Conservation (phyloP, 306 rosid genomes). For the Rosa chinensis region DNA sequence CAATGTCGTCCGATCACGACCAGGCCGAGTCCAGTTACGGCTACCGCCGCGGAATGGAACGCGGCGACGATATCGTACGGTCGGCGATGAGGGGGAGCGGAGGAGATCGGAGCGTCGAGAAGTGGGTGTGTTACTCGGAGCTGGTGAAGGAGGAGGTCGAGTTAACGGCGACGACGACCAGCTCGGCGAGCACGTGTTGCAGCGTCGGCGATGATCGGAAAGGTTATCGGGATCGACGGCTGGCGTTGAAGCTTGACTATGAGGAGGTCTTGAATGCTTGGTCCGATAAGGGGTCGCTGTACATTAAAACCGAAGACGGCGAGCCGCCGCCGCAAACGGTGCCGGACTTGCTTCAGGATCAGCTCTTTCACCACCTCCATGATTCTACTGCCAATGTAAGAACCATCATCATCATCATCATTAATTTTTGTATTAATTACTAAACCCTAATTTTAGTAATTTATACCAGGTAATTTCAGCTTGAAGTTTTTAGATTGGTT, state of each 20-base stretch:
- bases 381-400: slow-evolving; percentile 42
- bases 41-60: neutral
- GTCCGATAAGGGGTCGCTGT: slow-evolving; percentile 82
- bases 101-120: slow-evolving; percentile 52
- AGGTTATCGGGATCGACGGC: neutral
- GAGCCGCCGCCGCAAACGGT: slow-evolving; percentile 67
- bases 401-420: neutral
- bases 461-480: neutral
- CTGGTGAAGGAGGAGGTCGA: slow-evolving; percentile 58
- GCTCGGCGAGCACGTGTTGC: slow-evolving; percentile 12
- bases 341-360: slow-evolving; percentile 44
- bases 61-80: slow-evolving; percentile 38
- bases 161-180: slow-evolving; percentile 16
- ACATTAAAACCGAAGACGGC: slow-evolving; percentile 33
- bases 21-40: slow-evolving; percentile 33
- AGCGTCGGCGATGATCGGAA: neutral
- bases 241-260: slow-evolving; percentile 81
- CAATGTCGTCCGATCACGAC: slow-evolving; percentile 24
- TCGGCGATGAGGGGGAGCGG: slow-evolving; percentile 76
- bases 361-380: slow-evolving; percentile 1
- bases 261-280: slow-evolving; percentile 80
- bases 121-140: slow-evolving; percentile 91
- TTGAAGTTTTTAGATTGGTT: neutral
- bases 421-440: neutral
- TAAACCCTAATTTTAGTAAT: neutral